phyloP scores from a whole-genome alignment of 2,329 filamentous ascomycete genomes.

The Aureobasidium leucospermi region DNA sequence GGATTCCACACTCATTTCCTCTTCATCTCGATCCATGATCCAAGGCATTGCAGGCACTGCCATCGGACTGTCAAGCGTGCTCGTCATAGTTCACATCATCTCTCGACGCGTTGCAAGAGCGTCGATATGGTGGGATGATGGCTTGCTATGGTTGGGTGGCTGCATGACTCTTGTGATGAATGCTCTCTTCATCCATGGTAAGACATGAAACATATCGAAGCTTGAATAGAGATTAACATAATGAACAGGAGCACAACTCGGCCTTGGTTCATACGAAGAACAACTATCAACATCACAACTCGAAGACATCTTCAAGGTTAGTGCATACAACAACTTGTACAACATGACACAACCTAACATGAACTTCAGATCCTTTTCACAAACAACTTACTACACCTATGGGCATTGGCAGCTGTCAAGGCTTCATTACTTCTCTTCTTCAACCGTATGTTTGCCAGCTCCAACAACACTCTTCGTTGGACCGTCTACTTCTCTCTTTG shows the following conservation, averaged over 20 bases:
- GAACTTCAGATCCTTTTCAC: conserved; percentile 1
- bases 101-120: conserved; percentile 3
- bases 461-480: conserved; percentile 31
- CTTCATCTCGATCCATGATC: conserved; percentile 1
- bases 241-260: conserved; percentile 6
- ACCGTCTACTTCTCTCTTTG: conserved; percentile 24
- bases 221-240: neutral
- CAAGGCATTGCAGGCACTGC: conserved; percentile 4
- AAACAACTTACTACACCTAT: conserved; percentile 6
- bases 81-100: conserved; percentile 2
- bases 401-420: conserved; percentile 23
- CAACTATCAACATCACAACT: neutral
- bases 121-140: conserved; percentile 11
- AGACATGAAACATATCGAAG: neutral
- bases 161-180: conserved; percentile 4
- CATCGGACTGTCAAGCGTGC: neutral
- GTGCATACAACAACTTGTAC: neutral
- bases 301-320: conserved; percentile 4
- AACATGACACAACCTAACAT: neutral
- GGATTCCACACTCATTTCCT: conserved; percentile 10
- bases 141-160: conserved; percentile 5
- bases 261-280: neutral
- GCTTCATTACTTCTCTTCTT: conserved; percentile 42
- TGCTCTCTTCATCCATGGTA: conserved; percentile 10
- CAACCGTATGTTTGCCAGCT: conserved; percentile 35